Conservation (phyloP, 345 rosid species). For the Camelina neglecta region DNA sequence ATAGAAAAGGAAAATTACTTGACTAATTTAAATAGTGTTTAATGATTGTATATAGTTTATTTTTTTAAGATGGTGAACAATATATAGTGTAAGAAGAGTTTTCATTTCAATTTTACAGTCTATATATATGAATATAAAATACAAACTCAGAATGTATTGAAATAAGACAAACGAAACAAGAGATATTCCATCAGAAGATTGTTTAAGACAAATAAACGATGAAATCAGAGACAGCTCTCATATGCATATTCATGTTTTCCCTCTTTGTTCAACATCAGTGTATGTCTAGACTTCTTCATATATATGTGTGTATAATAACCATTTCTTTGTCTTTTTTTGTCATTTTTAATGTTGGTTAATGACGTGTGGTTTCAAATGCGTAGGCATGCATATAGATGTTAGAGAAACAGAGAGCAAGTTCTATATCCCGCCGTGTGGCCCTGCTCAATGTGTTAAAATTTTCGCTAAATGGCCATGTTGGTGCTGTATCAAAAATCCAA, state of each 20-base stretch:
- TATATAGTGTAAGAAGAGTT: background rate
- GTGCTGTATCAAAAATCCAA: conserved; percentile 11
- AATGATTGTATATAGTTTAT: background rate
- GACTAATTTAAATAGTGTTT: background rate
- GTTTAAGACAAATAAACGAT: conserved; percentile 7
- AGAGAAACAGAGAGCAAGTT: conserved; percentile 21
- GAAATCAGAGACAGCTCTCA: conserved; percentile 10
- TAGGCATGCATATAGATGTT: conserved; percentile 17
- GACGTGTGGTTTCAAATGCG: conserved; percentile 14
- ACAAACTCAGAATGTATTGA: background rate
- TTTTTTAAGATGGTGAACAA: background rate
- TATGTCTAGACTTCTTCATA: conserved; percentile 3
- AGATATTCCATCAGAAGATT: background rate
- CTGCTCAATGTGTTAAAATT: background rate
- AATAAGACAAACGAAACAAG: background rate
- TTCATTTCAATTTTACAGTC: background rate
- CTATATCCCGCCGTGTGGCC: background rate
- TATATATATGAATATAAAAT: background rate
- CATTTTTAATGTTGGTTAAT: background rate
- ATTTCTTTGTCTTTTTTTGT: background rate
- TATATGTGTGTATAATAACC: background rate
- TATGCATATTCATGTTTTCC: conserved; percentile 1
- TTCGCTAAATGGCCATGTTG: conserved; percentile 16
- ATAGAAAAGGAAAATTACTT: background rate
- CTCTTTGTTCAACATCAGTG: conserved; percentile 1